Evolutionary conservation across 108 stramenopile species (phyloP).

Genomic region (Pseudonitzschia multistriata): DNA sequence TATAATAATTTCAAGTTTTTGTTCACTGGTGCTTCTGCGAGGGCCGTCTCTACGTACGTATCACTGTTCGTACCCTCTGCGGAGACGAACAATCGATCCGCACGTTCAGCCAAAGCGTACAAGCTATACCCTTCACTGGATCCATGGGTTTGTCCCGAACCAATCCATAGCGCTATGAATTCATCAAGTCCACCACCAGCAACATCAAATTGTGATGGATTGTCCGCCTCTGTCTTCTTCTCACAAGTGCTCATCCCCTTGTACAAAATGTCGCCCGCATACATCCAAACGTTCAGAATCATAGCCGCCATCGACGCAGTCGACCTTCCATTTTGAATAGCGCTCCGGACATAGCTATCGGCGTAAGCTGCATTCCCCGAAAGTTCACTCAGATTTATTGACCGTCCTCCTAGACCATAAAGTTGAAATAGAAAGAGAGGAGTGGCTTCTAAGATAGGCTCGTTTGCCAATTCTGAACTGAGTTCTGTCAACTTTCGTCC

Average conservation of each 20-base stretch:
- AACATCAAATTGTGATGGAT: constrained; percentile 45
- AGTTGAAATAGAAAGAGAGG: constrained; percentile 64
- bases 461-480: constrained; percentile 20
- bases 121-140: constrained; percentile 59
- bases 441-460: constrained; percentile 33
- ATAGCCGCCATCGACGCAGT: constrained; percentile 50
- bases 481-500: constrained; percentile 39
- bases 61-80: background rate
- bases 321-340: constrained; percentile 28
- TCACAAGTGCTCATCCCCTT: constrained; percentile 59
- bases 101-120: constrained; percentile 64
- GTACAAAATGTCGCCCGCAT: constrained; percentile 63
- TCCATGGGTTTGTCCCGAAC: constrained; percentile 53
- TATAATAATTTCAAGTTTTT: constrained; percentile 54
- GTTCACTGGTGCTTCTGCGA: constrained; percentile 57
- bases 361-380: constrained; percentile 46
- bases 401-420: constrained; percentile 55
- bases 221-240: constrained; percentile 49
- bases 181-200: constrained; percentile 62
- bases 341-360: constrained; percentile 49
- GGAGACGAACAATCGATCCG: constrained; percentile 43
- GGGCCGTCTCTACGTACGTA: background rate
- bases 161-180: constrained; percentile 82
- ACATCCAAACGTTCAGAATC: constrained; percentile 67
- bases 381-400: constrained; percentile 23